A percentile compares a stretch with the other conserved stretches of the same genome.
Evolutionary conservation across 2,329 filamentous ascomycete species (phyloP).

Genomic region (Cladophialophora carrionii): DNA sequence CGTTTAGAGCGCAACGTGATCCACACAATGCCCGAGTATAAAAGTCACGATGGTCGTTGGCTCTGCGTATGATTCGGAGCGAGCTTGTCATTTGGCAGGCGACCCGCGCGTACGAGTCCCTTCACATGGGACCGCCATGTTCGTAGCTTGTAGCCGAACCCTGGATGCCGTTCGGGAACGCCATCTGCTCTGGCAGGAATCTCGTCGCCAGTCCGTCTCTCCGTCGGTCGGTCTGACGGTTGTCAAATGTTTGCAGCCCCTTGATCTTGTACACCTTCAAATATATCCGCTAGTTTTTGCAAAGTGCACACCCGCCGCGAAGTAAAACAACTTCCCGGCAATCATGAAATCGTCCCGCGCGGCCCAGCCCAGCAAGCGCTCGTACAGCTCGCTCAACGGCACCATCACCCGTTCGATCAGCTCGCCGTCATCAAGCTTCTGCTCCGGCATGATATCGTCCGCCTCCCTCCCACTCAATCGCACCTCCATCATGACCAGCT

Average conservation of each 20-base stretch:
- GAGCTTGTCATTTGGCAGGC: neutral
- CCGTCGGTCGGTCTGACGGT: neutral
- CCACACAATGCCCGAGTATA: neutral
- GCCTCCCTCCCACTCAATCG: conserved; percentile 52
- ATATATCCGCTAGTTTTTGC: conserved; percentile 26
- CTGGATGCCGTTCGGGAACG: neutral
- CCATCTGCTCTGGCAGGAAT: neutral
- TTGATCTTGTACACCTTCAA: conserved; percentile 5
- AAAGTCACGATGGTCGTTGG: neutral
- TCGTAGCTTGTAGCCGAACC: neutral
- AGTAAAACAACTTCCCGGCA: conserved; percentile 33
- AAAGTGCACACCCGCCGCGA: conserved; percentile 33
- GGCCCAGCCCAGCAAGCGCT: conserved; percentile 46
- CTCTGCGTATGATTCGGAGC: neutral
- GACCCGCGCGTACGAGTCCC: neutral
- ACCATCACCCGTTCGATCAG: conserved; percentile 64
- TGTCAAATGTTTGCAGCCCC: neutral
- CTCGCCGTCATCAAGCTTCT: conserved; percentile 64
- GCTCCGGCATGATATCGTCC: conserved; percentile 57
- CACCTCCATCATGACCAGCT: conserved; percentile 64
- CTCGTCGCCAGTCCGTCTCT: neutral
- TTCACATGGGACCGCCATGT: neutral
- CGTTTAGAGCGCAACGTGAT: neutral
- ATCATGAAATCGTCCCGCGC: conserved; percentile 31
- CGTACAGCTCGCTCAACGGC: conserved; percentile 60